Base-by-base conservation (phyloP, 176 grass and related monocot genomes). In the Aegilops tauschii region DNA sequence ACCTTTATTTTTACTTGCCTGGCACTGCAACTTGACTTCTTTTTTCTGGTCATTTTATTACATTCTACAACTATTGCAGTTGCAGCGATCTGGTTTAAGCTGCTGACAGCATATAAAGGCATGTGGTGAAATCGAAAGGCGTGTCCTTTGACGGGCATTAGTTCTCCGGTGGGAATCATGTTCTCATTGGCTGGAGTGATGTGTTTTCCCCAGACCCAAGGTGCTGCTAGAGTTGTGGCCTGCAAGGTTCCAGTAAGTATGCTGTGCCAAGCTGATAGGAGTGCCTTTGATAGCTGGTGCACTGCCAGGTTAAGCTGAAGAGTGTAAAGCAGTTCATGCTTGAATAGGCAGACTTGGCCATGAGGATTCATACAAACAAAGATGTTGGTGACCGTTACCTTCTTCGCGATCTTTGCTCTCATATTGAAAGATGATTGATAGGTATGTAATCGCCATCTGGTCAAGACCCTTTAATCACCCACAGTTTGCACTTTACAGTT, bases 221-320 rank as follows among this genome's bases (percentile, higher is more conserved):
- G 85, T 88, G 37, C 82, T 86, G 17, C 93, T 90, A 1, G 88
- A 95, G 61, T 87, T 84, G 77, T 98, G 95, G 21, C 91, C 95
- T 17, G 95, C 83, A 64, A 98, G 84, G 86, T 95, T 98, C 96
- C 93, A 94, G 73, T 98, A 95, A 18, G 96, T 98, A 90, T 95
- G 88, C 61, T 98, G 91, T 3, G 91, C 91, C 74, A 98, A 83
- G 71, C 40, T 95, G 39, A 90, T 42, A 42, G 93, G 91, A 23
- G 93, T 95, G 4, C 91, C 64, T 85, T 92, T 98, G 40, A 86
- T 89, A 54, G 74, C 3, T 47, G 96, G 69, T 49, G 89, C 81
- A 89, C 86, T 78, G 6, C 96, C 92, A 52, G 90, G 90, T 68
- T 94, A 95, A 29, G 93, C 96, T 98, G 75, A 71, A n/a, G 18